Percentiles rank a stretch among this genome's conserved stretches.
These are phyloP conservation scores for Phlyctochytrium bullatum DNA, from an alignment of 192 early-diverging fungal species.

Conservation along the genomic window DNA sequence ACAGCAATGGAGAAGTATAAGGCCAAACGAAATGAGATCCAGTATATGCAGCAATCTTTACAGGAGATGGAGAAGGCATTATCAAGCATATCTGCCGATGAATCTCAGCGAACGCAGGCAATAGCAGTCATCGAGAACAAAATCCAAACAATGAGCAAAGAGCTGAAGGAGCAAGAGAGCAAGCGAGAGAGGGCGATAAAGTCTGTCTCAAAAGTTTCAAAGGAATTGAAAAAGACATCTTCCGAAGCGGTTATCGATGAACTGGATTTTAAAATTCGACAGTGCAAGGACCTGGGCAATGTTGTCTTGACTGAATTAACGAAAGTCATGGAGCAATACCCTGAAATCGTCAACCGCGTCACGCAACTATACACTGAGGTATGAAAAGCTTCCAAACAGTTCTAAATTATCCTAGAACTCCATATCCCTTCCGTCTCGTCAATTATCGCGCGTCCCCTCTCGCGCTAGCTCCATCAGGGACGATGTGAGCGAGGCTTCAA, in stretches of 20 bases:
- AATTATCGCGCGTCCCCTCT: conserved; percentile 41
- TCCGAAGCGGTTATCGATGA: conserved; percentile 26
- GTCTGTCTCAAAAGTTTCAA: conserved; percentile 24
- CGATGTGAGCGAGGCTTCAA: conserved; percentile 27
- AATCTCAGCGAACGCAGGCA: conserved; percentile 39
- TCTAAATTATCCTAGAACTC: conserved; percentile 19
- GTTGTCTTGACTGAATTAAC: conserved; percentile 39
- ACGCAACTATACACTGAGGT: conserved; percentile 40
- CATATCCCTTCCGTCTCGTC: conserved; percentile 43
- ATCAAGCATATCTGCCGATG: conserved; percentile 29
- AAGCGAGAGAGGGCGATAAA: conserved; percentile 47
- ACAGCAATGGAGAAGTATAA: conserved; percentile 56
- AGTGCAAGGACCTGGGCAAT: conserved; percentile 46
- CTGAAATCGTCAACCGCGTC: conserved; percentile 36
- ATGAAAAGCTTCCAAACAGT: neutral
- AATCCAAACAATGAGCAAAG: conserved; percentile 34
- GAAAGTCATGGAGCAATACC: conserved; percentile 33
- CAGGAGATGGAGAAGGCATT: conserved; percentile 32
- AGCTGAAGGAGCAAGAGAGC: conserved; percentile 45
- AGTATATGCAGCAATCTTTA: conserved; percentile 47
- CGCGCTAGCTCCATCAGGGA: conserved; percentile 37
- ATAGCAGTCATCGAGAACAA: conserved; percentile 43
- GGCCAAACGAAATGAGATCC: conserved; percentile 46
- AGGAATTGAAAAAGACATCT: conserved; percentile 21
- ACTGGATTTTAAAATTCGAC: conserved; percentile 42